Base-by-base conservation (phyloP, 352 stramenopile genomes). In the Phytopythium montanum region DNA sequence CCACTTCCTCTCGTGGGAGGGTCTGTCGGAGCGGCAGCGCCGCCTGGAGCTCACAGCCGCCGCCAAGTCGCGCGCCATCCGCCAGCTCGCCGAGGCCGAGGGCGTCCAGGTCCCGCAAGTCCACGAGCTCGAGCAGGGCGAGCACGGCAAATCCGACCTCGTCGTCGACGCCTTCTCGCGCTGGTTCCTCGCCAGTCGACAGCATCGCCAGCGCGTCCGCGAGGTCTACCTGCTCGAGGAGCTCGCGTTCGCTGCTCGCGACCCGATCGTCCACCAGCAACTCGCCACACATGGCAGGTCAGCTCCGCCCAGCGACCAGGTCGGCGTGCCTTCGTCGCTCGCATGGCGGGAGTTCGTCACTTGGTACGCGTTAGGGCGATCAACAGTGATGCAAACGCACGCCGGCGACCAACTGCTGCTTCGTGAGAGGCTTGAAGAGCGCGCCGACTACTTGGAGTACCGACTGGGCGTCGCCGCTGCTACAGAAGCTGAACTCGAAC, bases 181-280 rank as follows among this genome's bases (percentile, higher is more conserved):
- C 19, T 92, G 79, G 81, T 92, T 85, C 51, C 42, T 70, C 33
- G 64, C 76, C 13, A 75, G 41, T 16, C 64, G 75, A 16, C 62
- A 75, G 28, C 66, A 75, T 44, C 77, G 62, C 21, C 74, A 84
- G 58, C 61, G 67, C 19, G 67, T 85, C 46, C 79, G 81, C 33
- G 75, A 85, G 41, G 64, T 41, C 2, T 91, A 89, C 59, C 55
- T 92, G 6, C 51, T 33, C 0, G 81, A 92, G 46, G 81, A 92
- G 52, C 66, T 92, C 3, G 33, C 23, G 2, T 92, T 76, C 60
- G 81, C 78, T 44, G 79, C 66, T n/a, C 56, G 56, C 18, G 76
- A 89, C 44, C 53, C 65, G 16, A 33, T 66, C 25, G 53, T 88
- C 19, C 68, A 75, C 38, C 54, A 75, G 26, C 68, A 81, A 14